Base-by-base conservation (phyloP, 352 stramenopile species). In the Phytopythium cucurbitacearum region DNA sequence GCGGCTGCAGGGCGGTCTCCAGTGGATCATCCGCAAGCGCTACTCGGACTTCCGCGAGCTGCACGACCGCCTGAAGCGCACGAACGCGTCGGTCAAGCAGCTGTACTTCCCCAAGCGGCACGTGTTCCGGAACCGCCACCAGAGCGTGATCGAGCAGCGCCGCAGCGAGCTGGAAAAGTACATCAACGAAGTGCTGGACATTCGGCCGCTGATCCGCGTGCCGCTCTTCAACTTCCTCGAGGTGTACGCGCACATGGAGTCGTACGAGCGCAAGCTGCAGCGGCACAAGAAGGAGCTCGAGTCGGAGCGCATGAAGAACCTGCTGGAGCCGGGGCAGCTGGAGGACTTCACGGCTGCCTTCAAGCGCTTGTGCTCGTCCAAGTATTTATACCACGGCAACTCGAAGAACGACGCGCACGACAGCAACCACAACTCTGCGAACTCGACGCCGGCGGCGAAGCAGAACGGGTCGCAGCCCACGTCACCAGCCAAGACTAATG, bases 1-100 rank as follows among this genome's bases (percentile, higher is more conserved):
- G 57, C 74, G 65, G 15, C 71, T 95, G 16, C 78, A 88, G 41
- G 80, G 79, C 34, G 80, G 81, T 4, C 67, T 94, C n/a, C 78
- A 90, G 55, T 95, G 85, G 85, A 85, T 91, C 59, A 93, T 91
- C 40, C 75, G 88, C 63, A 95, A 95, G 56, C 83, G 85, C 4
- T 95, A 95, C 67, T 94, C 83, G 59, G 85, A 95, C 54, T 95
- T 95, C 59, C 65, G 83, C 51, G 83, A 94, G 47, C 83, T 95
- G 7, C 83, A 95, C 51, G 85, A 95, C 46, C 62, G 81, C 0
- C 71, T 95, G 13, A 91, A 93, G 59, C 69, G 80, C 48, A 91
- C 81, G 9, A 95, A 77, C 53, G 65, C 69, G 28, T 59, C 75
- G 3, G 83, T 95, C 4, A 91, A 91, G 64, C 80, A 87, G 38